phyloP scores from a whole-genome alignment of 2,329 filamentous ascomycete species.

The Lachnellula arida region DNA sequence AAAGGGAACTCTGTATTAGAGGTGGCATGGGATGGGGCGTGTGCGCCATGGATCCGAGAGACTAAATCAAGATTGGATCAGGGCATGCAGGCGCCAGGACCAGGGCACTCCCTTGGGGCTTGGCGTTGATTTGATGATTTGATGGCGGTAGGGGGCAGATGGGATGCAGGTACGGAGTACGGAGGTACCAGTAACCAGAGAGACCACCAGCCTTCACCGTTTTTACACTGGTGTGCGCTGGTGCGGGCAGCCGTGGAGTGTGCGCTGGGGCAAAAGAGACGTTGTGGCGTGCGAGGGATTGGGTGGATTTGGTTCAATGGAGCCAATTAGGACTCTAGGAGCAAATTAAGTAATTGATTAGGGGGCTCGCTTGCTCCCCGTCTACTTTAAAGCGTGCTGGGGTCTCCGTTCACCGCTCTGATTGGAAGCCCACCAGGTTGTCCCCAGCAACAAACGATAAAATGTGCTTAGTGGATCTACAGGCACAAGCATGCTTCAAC shows the following conservation, averaged over 20 bases:
- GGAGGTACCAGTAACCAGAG: no score
- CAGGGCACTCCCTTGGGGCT: not conserved
- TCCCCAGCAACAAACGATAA: not conserved
- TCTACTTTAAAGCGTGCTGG: not conserved
- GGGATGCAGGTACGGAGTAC: constrained; percentile 8
- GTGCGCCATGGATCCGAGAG: not conserved
- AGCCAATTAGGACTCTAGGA: no score
- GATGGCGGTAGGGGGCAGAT: not conserved
- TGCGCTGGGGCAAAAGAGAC: not conserved
- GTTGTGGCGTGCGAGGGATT: not conserved
- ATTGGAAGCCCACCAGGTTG: not conserved
- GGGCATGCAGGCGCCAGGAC: constrained; percentile 7
- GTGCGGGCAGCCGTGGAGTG: not conserved
- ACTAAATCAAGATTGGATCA: constrained; percentile 15
- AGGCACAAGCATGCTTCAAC: not conserved
- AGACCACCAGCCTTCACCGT: not conserved
- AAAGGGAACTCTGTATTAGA: constrained; percentile 18
- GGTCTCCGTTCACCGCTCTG: not conserved
- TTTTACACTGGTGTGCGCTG: not conserved
- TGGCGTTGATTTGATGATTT: not conserved
- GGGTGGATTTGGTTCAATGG: no score
- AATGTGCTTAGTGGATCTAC: not conserved
- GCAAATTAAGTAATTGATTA: not conserved
- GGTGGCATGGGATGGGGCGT: constrained; percentile 9
- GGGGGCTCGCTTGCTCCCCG: constrained; percentile 10